Evolutionary conservation across 1,139 yeast species (phyloP).

Genomic region (Sugiyamaella pinicola): DNA sequence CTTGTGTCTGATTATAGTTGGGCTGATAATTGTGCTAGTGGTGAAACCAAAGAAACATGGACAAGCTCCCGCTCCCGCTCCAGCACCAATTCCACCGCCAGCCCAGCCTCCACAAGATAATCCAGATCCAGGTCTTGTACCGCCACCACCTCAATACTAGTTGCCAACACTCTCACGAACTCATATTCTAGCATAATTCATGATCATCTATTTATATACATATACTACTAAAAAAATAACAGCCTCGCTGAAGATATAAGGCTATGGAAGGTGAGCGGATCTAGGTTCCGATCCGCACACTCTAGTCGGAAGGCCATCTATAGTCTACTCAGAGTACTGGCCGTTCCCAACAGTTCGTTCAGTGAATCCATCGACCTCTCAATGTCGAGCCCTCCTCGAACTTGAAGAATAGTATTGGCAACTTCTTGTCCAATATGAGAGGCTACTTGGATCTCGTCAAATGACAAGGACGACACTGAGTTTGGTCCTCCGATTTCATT

Average conservation of each 20-base stretch:
- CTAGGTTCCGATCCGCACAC: too few species aligned
- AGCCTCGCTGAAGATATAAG: too few species aligned
- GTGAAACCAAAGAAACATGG: slow-evolving; percentile 58
- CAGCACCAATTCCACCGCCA: slow-evolving; percentile 19
- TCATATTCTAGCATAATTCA: slow-evolving; percentile 13
- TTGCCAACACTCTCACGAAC: not conserved
- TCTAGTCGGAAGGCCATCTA: too few species aligned
- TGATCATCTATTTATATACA: slow-evolving; percentile 19
- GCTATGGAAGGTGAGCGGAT: too few species aligned
- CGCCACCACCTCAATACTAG: not conserved
- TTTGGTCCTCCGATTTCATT: slow-evolving; percentile 29
- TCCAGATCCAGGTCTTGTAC: not conserved
- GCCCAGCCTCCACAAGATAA: not conserved
- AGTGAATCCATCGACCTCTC: slow-evolving; percentile 25
- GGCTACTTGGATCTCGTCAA: slow-evolving; percentile 27
- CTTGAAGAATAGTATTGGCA: slow-evolving; percentile 29
- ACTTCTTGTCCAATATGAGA: slow-evolving; percentile 29
- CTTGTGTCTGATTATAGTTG: slow-evolving; percentile 67
- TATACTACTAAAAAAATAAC: too few species aligned
- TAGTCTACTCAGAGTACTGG: not conserved
- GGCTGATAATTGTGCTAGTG: slow-evolving; percentile 68
- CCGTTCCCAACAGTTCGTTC: slow-evolving; percentile 22
- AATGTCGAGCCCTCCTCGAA: slow-evolving; percentile 30
- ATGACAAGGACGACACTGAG: slow-evolving; percentile 22
- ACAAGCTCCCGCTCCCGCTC: slow-evolving; percentile 24